Evolutionary conservation across 768 basidiomycete genomes (phyloP).

Genomic region (Leccinum uliginosum): DNA sequence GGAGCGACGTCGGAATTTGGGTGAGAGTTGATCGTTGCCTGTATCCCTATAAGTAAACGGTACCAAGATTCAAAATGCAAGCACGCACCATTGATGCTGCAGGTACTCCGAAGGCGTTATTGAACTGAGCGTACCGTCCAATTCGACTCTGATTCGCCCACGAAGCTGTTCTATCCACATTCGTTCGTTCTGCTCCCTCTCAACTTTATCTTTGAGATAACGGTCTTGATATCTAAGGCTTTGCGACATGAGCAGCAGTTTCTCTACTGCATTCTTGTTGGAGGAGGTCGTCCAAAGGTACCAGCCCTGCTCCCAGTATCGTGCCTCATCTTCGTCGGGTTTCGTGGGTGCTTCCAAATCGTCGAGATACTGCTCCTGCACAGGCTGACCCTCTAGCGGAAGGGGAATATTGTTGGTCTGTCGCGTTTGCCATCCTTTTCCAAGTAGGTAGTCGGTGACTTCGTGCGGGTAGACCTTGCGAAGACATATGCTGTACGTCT

Average conservation of each 20-base stretch:
- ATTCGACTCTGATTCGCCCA: constrained; percentile 20
- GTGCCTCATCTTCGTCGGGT: constrained; percentile 34
- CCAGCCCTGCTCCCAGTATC: constrained; percentile 71
- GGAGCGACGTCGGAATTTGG: constrained; percentile 53
- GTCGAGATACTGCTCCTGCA: constrained; percentile 17
- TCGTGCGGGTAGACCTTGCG: constrained; percentile 67
- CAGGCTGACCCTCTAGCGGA: constrained; percentile 60
- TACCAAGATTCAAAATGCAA: constrained; percentile 15
- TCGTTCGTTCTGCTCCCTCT: constrained; percentile 50
- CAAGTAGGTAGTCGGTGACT: constrained; percentile 47
- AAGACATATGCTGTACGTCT: constrained; percentile 56
- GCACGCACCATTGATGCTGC: constrained; percentile 35
- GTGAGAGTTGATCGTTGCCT: constrained; percentile 53
- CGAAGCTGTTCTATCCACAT: constrained; percentile 29
- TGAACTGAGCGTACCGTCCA: constrained; percentile 29
- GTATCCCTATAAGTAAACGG: not conserved
- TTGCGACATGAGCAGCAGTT: constrained; percentile 54
- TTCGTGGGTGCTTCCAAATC: constrained; percentile 13
- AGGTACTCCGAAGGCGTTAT: constrained; percentile 19
- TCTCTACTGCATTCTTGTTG: constrained; percentile 49
- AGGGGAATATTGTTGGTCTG: constrained; percentile 56
- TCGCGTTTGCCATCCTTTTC: constrained; percentile 34
- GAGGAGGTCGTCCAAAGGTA: constrained; percentile 67
- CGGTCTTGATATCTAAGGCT: constrained; percentile 47
- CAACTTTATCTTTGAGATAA: constrained; percentile 28